Conservation (phyloP, 352 stramenopile genomes). For the Globisporangium polare region DNA sequence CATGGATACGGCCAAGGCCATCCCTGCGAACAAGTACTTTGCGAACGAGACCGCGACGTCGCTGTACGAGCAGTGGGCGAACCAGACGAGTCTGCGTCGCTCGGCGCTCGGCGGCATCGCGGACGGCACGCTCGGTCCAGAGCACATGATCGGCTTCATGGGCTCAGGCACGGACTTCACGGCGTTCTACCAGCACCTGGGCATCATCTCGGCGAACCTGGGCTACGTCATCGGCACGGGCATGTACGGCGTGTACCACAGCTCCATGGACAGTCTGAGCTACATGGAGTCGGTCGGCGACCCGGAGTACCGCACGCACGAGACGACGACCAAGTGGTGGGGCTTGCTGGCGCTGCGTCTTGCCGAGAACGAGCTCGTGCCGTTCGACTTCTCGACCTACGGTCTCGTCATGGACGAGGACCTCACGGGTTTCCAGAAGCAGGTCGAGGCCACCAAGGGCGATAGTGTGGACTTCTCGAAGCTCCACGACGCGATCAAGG, state of each 20-base stretch:
- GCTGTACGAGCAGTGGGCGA: slow-evolving; percentile 37
- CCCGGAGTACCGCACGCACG: slow-evolving; percentile 54
- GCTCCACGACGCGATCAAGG: slow-evolving; percentile 37
- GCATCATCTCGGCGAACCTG: slow-evolving; percentile 72
- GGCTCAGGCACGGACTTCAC: slow-evolving; percentile 66
- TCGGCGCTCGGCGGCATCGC: slow-evolving; percentile 6
- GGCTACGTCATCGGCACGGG: slow-evolving; percentile 29
- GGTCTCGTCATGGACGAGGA: slow-evolving; percentile 51
- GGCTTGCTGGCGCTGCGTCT: slow-evolving; percentile 56
- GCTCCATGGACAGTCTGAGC: slow-evolving; percentile 76
- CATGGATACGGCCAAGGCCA: slow-evolving; percentile 45
- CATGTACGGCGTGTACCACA: slow-evolving; percentile 83
- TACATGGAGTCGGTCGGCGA: slow-evolving; percentile 65
- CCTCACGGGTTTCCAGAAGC: slow-evolving; percentile 24
- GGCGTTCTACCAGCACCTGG: slow-evolving; percentile 76
- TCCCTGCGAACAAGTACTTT: slow-evolving; percentile 55
- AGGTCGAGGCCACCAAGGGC: slow-evolving; percentile 17
- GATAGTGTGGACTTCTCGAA: slow-evolving; percentile 27
- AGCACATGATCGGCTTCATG: slow-evolving; percentile 42
- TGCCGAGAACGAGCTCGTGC: slow-evolving; percentile 45
- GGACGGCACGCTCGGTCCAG: slow-evolving; percentile 25
- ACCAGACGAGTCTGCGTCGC: slow-evolving; percentile 26
- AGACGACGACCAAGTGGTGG: slow-evolving; percentile 54
- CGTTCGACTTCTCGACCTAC: slow-evolving; percentile 70
- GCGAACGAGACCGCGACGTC: slow-evolving; percentile 18